Conservation (phyloP, 2,329 filamentous ascomycete species). For the Alternaria sp. region DNA sequence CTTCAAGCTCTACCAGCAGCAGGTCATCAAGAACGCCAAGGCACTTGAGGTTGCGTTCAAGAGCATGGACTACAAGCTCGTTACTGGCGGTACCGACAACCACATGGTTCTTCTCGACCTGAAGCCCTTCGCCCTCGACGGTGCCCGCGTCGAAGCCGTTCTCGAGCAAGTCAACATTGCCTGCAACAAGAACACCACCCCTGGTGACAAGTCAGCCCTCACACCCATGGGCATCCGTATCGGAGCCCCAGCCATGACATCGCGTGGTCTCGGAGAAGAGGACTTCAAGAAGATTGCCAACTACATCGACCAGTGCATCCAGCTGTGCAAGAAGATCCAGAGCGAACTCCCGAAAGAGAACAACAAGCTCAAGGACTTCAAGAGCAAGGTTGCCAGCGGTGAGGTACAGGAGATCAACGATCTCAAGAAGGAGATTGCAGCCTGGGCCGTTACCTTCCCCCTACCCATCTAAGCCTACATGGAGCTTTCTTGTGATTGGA, state of each 20-base stretch:
- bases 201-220: conserved; percentile 91
- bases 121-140: conserved; percentile 86
- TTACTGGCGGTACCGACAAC: conserved; percentile 95
- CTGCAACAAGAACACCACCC: conserved; percentile 99
- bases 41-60: conserved; percentile 76
- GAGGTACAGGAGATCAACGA: conserved; percentile 81
- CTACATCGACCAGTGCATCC: conserved; percentile 90
- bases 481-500: conserved; percentile 9
- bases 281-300: conserved; percentile 82
- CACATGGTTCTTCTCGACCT: conserved; percentile 94
- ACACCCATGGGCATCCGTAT: conserved; percentile 93
- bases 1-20: conserved; percentile 91
- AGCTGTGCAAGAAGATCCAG: conserved; percentile 90
- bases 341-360: conserved; percentile 86
- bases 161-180: conserved; percentile 93
- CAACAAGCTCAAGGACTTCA: conserved; percentile 99
- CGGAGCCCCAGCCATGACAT: conserved; percentile 97
- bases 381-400: conserved; percentile 83
- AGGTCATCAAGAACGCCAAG: conserved; percentile 90
- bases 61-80: conserved; percentile 80
- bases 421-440: conserved; percentile 86
- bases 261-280: conserved; percentile 84
- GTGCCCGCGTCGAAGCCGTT: conserved; percentile 86
- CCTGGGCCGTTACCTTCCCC: conserved; percentile 89
- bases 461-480: conserved; percentile 71